phyloP scores from a whole-genome alignment of 2,329 filamentous ascomycete genomes.

The Phialophora chinensis region DNA sequence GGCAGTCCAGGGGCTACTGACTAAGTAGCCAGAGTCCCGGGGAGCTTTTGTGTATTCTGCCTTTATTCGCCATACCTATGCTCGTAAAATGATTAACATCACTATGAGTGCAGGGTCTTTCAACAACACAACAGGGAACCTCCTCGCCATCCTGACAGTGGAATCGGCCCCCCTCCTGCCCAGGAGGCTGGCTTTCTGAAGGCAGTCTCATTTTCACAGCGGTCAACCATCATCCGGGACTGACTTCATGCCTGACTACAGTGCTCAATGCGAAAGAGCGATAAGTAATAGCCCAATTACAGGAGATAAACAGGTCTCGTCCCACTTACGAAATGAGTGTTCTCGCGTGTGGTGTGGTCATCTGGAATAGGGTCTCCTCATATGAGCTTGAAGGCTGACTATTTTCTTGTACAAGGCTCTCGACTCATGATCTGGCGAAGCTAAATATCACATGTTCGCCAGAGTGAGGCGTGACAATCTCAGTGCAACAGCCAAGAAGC shows the following conservation, averaged over 20 bases:
- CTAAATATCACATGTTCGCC: neutral
- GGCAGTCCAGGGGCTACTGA: neutral
- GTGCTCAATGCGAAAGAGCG: neutral
- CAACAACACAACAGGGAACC: neutral
- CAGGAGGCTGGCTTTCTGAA: neutral
- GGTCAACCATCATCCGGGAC: no score
- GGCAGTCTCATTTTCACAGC: neutral
- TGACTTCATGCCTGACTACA: neutral
- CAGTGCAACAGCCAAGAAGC: neutral
- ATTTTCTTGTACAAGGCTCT: neutral
- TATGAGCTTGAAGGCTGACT: neutral
- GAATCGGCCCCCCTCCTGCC: neutral
- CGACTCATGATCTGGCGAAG: neutral
- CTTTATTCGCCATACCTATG: neutral
- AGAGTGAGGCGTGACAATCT: neutral
- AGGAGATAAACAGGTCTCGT: neutral
- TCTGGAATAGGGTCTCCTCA: neutral
- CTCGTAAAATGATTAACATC: no score
- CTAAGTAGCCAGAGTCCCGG: neutral
- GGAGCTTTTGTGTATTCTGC: no score
- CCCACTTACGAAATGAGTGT: neutral
- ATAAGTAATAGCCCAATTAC: neutral
- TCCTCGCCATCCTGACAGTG: neutral
- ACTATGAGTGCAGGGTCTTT: neutral
- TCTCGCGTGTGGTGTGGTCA: neutral